Base-by-base conservation (phyloP, 257 asterid genomes). In the Nicotiana benthamiana region DNA sequence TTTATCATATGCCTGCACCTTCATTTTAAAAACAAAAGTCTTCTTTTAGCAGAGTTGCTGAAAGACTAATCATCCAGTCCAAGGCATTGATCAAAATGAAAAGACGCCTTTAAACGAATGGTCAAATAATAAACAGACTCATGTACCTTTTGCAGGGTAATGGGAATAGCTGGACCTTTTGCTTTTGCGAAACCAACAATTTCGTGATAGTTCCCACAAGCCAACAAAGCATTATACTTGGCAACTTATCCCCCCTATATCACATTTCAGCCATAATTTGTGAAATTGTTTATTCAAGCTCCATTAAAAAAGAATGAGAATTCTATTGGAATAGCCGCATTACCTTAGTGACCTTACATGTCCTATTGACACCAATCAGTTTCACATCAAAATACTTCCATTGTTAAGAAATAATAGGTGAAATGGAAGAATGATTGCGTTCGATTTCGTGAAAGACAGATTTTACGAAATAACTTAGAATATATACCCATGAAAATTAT, bases 121-220 rank as follows among this genome's bases (percentile, higher is more conserved):
- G 36, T 15, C 24, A 79, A 27, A 64, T 22, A 62, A 63, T 67
- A 18, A 27, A 54, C 12, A 9, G 62, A 62, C 22, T 28, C 63
- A 5, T 22, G 56, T 83, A 94, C 98, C 98, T 95, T 95, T 87
- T 92, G 97, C 83, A 93, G 89, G 82, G 99, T 97, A 67, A 88
- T 77, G 9, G 96, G 94, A 81, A 88, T 83, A 61, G 94, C 82
- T 52, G 96, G 94, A 85, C 96, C 98, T 90, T 93, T 95, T 60
- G 97, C 98, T 89, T 89, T 95, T 80, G 98, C 98, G 84, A 85
- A 93, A 81, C 98, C 99, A 87, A 95, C 89, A 70, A 94, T 93
- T 36, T 97, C 98, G 17, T 92, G 88, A 89, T 93, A 93, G 87
- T 95, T 95, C 72, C 99, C 99, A 87, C 99, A 95, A 75, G 93